Base-by-base conservation (phyloP, 257 asterid species). In the Solanum pinnatisectum region DNA sequence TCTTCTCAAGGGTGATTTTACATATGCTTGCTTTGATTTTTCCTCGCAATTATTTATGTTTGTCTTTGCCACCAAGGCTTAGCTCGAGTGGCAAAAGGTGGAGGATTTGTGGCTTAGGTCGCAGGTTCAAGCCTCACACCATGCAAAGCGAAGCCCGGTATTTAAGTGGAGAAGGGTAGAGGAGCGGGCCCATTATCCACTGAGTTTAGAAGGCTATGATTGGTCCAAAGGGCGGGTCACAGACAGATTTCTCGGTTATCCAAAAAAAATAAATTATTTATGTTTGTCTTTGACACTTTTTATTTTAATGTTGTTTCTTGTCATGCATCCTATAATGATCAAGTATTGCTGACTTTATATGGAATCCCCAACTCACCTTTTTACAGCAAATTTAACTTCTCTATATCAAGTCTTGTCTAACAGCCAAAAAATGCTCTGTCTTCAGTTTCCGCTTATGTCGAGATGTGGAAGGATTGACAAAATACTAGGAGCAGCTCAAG, bases 391-490 rank as follows among this genome's bases (percentile, higher is more conserved):
- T 59, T 87, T 87, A 18, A 86, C 60, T 89, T 84, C n/a, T 84
- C 40, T 85, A n/a, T 77, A 60, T 46, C 87, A 56, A 88, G 92
- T 93, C 16, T 74, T 10, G 39, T n/a, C 88, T 73, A 72, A 86
- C 84, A 73, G n/a, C 73, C 44, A 88, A 86, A 9, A 76, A 37
- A 32, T 89, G 87, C 87, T 52, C 88, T 18, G n/a, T 89, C 72
- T 89, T 89, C 95, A 97, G 99, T 97, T 97, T 91, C 99, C 99
- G 86, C 96, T 97, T 87, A 87, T 94, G 87, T 94, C 99, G 87
- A 95, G 93, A 92, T 95, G 98, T 84, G 98, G 98, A 84, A 95
- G 87, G 93, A 93, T 97, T 90, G 93, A 94, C 85, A 88, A 93
- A 78, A 89, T 90, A 71, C 46, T 94, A 18, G 98, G 96, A 90